Evolutionary conservation across 2,329 filamentous ascomycete species (phyloP).

Genomic region (Trichoderma guizhouense): DNA sequence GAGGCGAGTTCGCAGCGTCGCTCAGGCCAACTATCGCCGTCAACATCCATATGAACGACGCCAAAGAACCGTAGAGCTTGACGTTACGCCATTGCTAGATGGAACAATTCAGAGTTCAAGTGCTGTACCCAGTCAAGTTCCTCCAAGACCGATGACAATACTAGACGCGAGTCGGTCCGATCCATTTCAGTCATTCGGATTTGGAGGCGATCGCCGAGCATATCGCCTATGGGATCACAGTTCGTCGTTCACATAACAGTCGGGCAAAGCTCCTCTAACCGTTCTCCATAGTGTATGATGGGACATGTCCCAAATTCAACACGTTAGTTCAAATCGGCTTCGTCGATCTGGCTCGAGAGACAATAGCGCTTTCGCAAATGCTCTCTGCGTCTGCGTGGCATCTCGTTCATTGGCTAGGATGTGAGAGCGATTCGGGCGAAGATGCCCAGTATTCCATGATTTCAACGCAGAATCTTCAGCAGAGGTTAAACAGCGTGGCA

Average conservation of each 20-base stretch:
- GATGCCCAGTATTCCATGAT: background rate
- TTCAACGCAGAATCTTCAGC: background rate
- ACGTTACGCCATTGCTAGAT: background rate
- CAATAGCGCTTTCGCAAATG: constrained; percentile 2
- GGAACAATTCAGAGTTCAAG: background rate
- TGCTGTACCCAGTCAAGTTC: background rate
- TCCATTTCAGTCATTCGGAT: background rate
- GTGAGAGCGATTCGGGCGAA: background rate
- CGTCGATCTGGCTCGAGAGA: background rate
- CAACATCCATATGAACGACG: background rate
- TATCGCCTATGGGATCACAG: background rate
- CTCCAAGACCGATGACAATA: background rate
- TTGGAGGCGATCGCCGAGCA: background rate
- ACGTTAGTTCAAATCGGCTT: background rate
- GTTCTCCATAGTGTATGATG: background rate
- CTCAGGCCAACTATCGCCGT: background rate
- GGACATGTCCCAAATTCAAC: background rate
- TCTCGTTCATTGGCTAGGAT: background rate
- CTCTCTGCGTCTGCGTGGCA: background rate
- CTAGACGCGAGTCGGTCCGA: background rate
- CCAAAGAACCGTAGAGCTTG: background rate
- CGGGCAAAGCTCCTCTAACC: background rate
- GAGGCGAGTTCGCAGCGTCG: background rate
- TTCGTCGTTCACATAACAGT: background rate
- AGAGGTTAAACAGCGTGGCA: background rate